Base-by-base conservation (phyloP, 257 asterid species). In the Nicotiana knightiana region DNA sequence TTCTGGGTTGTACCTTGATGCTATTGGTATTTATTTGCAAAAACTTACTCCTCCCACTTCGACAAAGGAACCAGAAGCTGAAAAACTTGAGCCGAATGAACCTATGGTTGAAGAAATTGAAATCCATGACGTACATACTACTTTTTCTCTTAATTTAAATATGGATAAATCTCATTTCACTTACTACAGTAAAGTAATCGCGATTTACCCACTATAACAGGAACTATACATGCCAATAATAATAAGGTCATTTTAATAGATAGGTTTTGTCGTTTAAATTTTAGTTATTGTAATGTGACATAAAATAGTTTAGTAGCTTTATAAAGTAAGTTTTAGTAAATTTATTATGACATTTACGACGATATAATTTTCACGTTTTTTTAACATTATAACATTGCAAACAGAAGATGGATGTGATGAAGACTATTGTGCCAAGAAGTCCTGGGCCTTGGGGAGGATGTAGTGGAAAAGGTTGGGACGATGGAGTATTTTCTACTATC, bases 401-500 rank as follows among this genome's bases (percentile, higher is more conserved):
- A 59, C 77, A 70, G 78, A 70, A 70, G 21, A 21, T 21, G 37
- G 78, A 70, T 21, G 37, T 70, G 59, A 70, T 70, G 62, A 75
- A 76, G 77, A 80, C 28, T 24, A 70, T 62, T 6, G 54, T 57
- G 81, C 82, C 85, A 21, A 57, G 66, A 43, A 53, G 28, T 11
- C 51, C 84, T 16, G 87, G 87, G 30, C 82, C 87, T 8, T 81
- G 67, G 67, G 84, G 79, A 17, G 86, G 77, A 21, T 33, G 18
- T 26, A 9, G 67, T 24, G 87, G 85, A 37, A 81, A 54, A 81
- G 18, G 68, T 21, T 84, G 87, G 87, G 87, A 81, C 30, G 87
- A 84, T 37, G 87, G 87, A 53, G 75, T 84, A 46, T 79, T 32
- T 64, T 32, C 21, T 46, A 79, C 82, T 21, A 51, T 81, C 15